These are phyloP conservation scores for Pythium periplocum DNA, from an alignment of 352 stramenopile species.

Conservation along the genomic window DNA sequence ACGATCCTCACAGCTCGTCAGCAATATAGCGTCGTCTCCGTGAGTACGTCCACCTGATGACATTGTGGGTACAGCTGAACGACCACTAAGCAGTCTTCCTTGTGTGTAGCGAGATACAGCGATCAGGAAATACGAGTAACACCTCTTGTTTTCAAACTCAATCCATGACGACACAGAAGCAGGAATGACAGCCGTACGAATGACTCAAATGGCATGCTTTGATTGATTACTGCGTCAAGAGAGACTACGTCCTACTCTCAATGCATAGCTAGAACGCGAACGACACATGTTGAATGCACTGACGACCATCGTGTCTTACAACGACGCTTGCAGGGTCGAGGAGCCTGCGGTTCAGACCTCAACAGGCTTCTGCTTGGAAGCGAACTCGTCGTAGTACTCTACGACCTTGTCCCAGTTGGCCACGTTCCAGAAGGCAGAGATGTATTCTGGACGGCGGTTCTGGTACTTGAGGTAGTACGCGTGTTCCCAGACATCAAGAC, in stretches of 20 bases:
- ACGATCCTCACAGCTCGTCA: slow-evolving; percentile 34
- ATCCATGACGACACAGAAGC: neutral
- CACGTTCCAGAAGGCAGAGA: slow-evolving; percentile 98
- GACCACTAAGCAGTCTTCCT: too few species aligned
- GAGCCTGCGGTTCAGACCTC: slow-evolving; percentile 59
- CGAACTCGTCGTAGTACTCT: slow-evolving; percentile 90
- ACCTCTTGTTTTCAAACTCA: slow-evolving; percentile 8
- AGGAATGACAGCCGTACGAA: slow-evolving; percentile 20
- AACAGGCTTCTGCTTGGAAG: slow-evolving; percentile 78
- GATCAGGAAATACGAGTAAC: neutral
- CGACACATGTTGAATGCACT: too few species aligned
- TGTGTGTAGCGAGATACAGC: too few species aligned
- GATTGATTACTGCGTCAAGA: too few species aligned
- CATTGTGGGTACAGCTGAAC: too few species aligned
- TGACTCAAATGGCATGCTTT: slow-evolving; percentile 21
- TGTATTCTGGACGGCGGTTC: slow-evolving; percentile 95
- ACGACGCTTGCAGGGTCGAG: neutral
- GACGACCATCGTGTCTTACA: too few species aligned
- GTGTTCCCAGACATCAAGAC: slow-evolving; percentile 95
- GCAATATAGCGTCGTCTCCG: slow-evolving; percentile 41
- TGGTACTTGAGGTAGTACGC: slow-evolving; percentile 97
- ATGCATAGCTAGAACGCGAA: too few species aligned
- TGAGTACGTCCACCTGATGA: slow-evolving; percentile 32
- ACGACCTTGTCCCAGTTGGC: slow-evolving; percentile 93
- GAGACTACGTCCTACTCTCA: too few species aligned